These are phyloP conservation scores for Tylopilus sp. DNA, from an alignment of 768 basidiomycete species.

Conservation along the genomic window DNA sequence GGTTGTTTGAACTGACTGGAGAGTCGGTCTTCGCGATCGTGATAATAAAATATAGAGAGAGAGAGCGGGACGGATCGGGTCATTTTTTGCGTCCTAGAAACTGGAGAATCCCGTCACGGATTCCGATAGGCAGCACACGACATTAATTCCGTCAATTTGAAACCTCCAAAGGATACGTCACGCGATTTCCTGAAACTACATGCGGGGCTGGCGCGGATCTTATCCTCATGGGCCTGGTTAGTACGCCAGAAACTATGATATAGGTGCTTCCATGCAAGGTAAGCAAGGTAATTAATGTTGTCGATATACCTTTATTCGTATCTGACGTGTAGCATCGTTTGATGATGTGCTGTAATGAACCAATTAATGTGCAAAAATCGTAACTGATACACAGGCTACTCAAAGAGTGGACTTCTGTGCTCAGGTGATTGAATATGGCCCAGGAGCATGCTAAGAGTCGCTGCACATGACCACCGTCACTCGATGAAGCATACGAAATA, in stretches of 20 bases:
- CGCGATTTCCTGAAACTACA: not conserved
- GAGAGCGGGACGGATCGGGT: constrained; percentile 14
- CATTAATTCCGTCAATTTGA: constrained; percentile 9
- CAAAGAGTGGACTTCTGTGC: not conserved
- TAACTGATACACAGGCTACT: not conserved
- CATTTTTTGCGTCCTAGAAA: constrained; percentile 6
- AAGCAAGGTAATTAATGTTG: not conserved
- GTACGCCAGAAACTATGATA: not conserved
- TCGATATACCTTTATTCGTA: not conserved
- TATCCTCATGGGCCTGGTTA: not conserved
- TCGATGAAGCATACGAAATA: not conserved
- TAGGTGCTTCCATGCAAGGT: constrained; percentile 1
- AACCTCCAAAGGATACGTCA: constrained; percentile 8
- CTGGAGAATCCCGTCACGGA: not conserved
- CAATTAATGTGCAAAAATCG: not conserved
- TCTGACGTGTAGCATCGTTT: not conserved
- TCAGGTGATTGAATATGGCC: not conserved
- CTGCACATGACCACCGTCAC: no score
- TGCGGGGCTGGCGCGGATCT: not conserved
- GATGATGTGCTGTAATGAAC: not conserved
- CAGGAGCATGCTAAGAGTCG: no score
- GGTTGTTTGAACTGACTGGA: not conserved
- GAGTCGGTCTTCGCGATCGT: not conserved
- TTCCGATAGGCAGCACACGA: not conserved
- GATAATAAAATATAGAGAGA: not conserved